Evolutionary conservation across 2,329 filamentous ascomycete genomes (phyloP), one percentile per base, ranked within the genome.

Genomic region (Penicillium sp.): DNA sequence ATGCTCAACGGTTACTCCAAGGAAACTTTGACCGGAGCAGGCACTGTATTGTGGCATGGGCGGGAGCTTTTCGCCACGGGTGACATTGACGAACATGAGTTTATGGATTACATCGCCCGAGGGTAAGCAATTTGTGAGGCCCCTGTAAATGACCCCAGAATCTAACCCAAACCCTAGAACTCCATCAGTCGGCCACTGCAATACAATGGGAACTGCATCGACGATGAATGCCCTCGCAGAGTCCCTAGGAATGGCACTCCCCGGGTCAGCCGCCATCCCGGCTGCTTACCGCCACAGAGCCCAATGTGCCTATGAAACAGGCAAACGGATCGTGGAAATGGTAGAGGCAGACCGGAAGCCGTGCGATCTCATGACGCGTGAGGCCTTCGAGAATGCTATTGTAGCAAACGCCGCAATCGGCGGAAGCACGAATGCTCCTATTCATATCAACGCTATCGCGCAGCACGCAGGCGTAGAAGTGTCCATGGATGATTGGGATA

Each of bases 341-440:
- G 78, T 82, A 4, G 68, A 74, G 27, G 66, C 72, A 27, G 78
- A 82, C 64, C 72, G 76, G 31, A 81, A 78, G 58, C 82, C 82
- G 3, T 80, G 76, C 60, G 81, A 84, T 57, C 80, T 84, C 63
- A 77, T 84, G 77, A 84, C 81, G 0, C 73, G 80, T 4, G 68
- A 79, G 55, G 81, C 82, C 0, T 84, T 84, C 55, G 81, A 84
- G 68, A 84, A 84, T 58, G 81, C 80, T 7, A 81, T 84, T 29
- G 78, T 79, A 6, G 76, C 76, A 41, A 83, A 82, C 59, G 81
- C 80, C 2, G 81, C 82, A 21, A 82, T 84, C 52, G 82, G 82
- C 27, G 82, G 82, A 15, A 82, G 79, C 60, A 83, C 82, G 4
- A 84, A 84, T 59, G 81, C 82, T 0, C 81, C 81, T 0, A 83